Conservation (phyloP, 176 grass and related monocot genomes). For the Phoenix roebelenii region DNA sequence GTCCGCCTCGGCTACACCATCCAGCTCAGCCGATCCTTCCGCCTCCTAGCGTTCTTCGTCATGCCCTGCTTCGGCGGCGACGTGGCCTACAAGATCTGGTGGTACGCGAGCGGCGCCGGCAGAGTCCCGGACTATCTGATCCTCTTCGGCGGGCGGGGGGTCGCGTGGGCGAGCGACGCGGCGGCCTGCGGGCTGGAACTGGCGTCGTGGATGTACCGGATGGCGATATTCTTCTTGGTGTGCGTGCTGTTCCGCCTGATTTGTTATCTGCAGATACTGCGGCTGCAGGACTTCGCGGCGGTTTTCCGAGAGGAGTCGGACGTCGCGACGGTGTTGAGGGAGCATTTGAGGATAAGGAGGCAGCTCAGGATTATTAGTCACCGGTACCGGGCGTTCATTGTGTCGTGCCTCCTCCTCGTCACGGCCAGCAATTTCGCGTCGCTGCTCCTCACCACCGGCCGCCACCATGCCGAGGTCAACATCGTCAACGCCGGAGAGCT, state of each 20-base stretch:
- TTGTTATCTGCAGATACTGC: conserved; percentile 78
- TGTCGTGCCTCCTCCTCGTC: conserved; percentile 52
- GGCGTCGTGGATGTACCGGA: conserved; percentile 61
- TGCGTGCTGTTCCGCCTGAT: conserved; percentile 75
- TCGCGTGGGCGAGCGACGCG: background rate
- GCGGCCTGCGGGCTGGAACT: conserved; percentile 52
- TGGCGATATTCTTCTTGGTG: conserved; percentile 53
- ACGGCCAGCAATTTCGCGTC: conserved; percentile 73
- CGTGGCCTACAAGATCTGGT: background rate
- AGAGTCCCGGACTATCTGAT: background rate
- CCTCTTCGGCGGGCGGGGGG: too few relatives aligned
- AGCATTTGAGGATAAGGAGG: conserved; percentile 51
- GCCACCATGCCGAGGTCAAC: conserved; percentile 41
- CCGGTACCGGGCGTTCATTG: conserved; percentile 60
- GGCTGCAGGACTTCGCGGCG: conserved; percentile 64
- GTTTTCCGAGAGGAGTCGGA: conserved; percentile 53
- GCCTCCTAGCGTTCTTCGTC: background rate
- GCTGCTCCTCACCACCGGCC: conserved; percentile 47
- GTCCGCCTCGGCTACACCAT: background rate
- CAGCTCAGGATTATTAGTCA: conserved; percentile 78
- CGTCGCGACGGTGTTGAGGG: conserved; percentile 41
- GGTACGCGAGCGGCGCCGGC: background rate
- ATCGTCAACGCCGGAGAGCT: conserved; percentile 63
- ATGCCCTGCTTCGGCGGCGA: background rate
- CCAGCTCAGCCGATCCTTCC: background rate